Conservation (phyloP, 768 basidiomycete genomes). For the Porphyrellus cyaneotinctus region DNA sequence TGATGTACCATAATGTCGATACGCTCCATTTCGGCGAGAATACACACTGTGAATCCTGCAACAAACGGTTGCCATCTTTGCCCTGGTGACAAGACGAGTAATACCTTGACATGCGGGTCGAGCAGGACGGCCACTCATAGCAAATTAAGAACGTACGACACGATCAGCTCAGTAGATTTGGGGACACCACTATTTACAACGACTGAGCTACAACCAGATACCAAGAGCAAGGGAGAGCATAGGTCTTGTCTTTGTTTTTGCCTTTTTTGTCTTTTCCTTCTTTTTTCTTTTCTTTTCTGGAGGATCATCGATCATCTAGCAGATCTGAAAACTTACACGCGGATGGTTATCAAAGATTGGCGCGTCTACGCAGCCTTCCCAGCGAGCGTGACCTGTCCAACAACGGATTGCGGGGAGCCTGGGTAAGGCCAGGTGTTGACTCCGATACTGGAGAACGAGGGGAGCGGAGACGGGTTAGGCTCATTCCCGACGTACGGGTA, state of each 20-base stretch:
- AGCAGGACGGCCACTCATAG: no score
- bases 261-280: neutral
- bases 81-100: no score
- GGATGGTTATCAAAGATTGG: neutral
- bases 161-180: neutral
- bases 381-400: neutral
- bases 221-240: neutral
- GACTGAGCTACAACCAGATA: neutral
- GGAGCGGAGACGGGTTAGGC: neutral
- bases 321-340: neutral
- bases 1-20: no score
- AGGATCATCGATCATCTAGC: neutral
- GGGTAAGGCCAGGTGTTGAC: neutral
- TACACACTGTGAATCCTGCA: no score
- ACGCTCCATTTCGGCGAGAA: no score
- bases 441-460: neutral
- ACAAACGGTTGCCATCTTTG: no score
- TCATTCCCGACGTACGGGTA: neutral
- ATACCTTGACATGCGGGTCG: no score
- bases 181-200: neutral
- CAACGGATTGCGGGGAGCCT: neutral
- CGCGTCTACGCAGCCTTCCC: neutral
- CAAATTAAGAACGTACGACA: no score
- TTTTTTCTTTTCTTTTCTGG: neutral
- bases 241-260: neutral